Base-by-base conservation (phyloP, 1,284 basidiomycete genomes). In the Papiliotrema fonsecae region DNA sequence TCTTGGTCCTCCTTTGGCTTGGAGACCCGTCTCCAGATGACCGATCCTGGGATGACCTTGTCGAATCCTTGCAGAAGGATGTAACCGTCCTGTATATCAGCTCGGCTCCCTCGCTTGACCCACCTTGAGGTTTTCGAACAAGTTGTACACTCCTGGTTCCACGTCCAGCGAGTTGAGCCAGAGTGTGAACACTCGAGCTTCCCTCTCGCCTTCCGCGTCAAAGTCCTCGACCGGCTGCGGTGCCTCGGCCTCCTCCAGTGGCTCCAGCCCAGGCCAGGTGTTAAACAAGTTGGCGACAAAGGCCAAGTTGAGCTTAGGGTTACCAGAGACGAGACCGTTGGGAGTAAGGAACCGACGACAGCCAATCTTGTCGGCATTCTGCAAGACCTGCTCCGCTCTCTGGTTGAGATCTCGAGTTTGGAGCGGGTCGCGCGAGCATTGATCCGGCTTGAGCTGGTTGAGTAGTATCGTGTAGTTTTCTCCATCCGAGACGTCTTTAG, bases 211-310 rank as follows among this genome's bases (percentile, higher is more conserved):
- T 74, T 98, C 94, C 1, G 94, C 93, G 61, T 98, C 94, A 71
- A 97, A 98, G 77, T 98, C 96, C 68, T 97, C 94, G 35, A 97
- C 83, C 6, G 81, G 84, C 40, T 78, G 77, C 0, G 80, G 79
- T 13, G 65, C 88, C 83, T 92, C 77, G 18, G 77, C 83, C 68
- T 93, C 91, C 65, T 96, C 90, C 38, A 97, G 81, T 3, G 93
- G 93, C 56, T 82, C 92, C 26, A 94, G 83, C 0, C 91, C 88
- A 0, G 94, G 94, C 77, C 89, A 86, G 2, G 90, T 97, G 79
- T 98, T 98, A 83, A 98, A 98, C 47, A 98, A 81, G 74, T 97
- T 93, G 41, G 96, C 94, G 49, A 97, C 94, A 71, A 97, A 98
- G 4, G 96, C 94, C 52, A 98, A 85, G 75, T 98, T 98, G 41